A percentile compares a stretch with the other conserved stretches of the same genome.
phyloP scores from a whole-genome alignment of 768 basidiomycete species.

The Lentinus brumalis region DNA sequence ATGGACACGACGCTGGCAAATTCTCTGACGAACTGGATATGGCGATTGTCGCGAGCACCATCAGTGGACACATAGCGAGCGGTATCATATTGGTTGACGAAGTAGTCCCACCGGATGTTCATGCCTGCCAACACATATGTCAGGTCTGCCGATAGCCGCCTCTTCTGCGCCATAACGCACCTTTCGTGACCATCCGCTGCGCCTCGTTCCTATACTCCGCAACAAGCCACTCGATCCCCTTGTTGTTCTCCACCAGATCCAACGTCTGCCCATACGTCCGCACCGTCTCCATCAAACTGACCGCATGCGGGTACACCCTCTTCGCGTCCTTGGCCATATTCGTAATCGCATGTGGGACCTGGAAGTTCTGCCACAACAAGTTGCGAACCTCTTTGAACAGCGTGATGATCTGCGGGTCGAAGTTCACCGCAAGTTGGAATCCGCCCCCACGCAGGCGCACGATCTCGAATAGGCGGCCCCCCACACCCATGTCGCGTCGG shows the following conservation, averaged over 20 bases:
- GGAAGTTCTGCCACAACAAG: constrained; percentile 92
- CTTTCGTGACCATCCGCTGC: constrained; percentile 90
- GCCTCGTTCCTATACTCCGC: constrained; percentile 93
- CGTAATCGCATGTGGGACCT: constrained; percentile 90
- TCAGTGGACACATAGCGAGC: constrained; percentile 69
- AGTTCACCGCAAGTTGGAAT: constrained; percentile 92
- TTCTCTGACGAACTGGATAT: constrained; percentile 92
- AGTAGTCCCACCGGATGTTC: constrained; percentile 95
- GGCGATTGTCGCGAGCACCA: constrained; percentile 84
- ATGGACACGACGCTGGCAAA: constrained; percentile 93
- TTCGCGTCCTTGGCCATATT: constrained; percentile 99
- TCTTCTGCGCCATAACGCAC: constrained; percentile 42
- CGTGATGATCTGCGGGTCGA: constrained; percentile 97
- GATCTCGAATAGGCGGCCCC: constrained; percentile 92
- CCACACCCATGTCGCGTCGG: constrained; percentile 87
- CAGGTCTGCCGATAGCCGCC: too few species aligned
- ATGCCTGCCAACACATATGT: constrained; percentile 59
- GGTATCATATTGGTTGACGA: constrained; percentile 92
- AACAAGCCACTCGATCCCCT: constrained; percentile 91
- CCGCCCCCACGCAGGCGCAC: constrained; percentile 70
- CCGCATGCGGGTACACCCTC: constrained; percentile 96
- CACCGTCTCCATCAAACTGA: constrained; percentile 98
- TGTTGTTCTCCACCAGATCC: constrained; percentile 87
- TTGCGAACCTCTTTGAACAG: constrained; percentile 99
- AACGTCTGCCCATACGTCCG: constrained; percentile 95